A percentile compares a stretch with the other conserved stretches of the same genome.
phyloP scores from a whole-genome alignment of 257 asterid genomes.

The Solanum tacnaense region DNA sequence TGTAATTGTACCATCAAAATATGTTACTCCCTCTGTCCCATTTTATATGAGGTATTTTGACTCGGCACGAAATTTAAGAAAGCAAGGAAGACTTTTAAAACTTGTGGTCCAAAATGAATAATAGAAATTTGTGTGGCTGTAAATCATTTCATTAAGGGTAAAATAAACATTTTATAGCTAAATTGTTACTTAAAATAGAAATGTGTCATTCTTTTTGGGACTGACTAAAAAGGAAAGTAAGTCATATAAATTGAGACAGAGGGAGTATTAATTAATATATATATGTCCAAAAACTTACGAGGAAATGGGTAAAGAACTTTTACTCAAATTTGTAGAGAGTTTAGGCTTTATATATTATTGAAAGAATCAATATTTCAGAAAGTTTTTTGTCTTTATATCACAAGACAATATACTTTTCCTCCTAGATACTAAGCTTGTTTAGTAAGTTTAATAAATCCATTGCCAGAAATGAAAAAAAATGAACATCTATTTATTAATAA shows the following conservation, averaged over 20 bases:
- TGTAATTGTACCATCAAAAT: not conserved
- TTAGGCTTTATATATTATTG: not conserved
- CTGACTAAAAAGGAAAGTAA: no score
- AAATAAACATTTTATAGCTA: no score
- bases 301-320: not conserved
- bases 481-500: not conserved
- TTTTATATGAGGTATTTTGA: no score
- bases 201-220: no score
- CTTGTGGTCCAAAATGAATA: no score
- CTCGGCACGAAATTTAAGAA: no score
- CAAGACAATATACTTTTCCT: not conserved
- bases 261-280: not conserved
- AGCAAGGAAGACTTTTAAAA: no score
- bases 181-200: no score
- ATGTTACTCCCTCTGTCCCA: no score
- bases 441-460: not conserved
- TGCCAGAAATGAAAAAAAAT: not conserved
- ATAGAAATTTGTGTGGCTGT: no score
- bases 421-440: not conserved
- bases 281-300: not conserved
- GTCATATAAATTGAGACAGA: no score
- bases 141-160: no score
- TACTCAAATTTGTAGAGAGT: not conserved
- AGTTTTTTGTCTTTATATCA: constrained; percentile 3
- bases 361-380: not conserved